Base-by-base conservation (phyloP, 2,329 filamentous ascomycete genomes). In the Trichophyton schoenleinii region DNA sequence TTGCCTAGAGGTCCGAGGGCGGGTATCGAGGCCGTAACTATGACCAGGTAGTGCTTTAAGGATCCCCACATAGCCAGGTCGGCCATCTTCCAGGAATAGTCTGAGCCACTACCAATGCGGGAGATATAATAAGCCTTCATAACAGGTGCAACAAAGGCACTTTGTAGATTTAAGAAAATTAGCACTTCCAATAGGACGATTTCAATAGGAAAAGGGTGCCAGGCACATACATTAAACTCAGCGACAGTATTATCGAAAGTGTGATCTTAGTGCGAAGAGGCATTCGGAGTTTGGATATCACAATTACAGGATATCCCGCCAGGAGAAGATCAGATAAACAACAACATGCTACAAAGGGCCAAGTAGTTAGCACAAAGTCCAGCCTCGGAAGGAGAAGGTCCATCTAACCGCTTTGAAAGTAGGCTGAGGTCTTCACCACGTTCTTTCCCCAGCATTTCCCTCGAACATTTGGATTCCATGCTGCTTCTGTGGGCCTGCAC, bases 251-350 rank as follows among this genome's bases (percentile, higher is more conserved):
- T 3, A 41, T 38, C 7, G 53, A 55, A 18, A 63, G 36, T 11
- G 49, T 59, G 3, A 61, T 52, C 31, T 62, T 63, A 15, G 61
- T 18, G 1, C 60, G 61, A 31, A 25, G 34, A 8, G 48, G 38
- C 60, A 63, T 63, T 34, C 62, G 57, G 22, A 63, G 49, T n/a
- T 46, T 48, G 20, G 53, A 60, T 8, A 63, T 62, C 15, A 63
- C 60, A 41, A 60, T 62, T n/a, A 60, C 49, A 20, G 62, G 62
- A 46, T 62, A 63, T 31, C 62, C 52, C 8, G 62, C 57, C 2
- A 63, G 62, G n/a, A 57, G 25, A 34, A 63, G 36, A 57, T 63
- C 62, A n/a, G 62, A 61, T 2, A 59, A 52, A 25, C 60, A 60
- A 46, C 53, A 61, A 9, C 61, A 63, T 3, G 62, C 62, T 63